Evolutionary conservation across 768 basidiomycete species (phyloP), one percentile per base, ranked within the genome.

Genomic region (Lentinula sp.): DNA sequence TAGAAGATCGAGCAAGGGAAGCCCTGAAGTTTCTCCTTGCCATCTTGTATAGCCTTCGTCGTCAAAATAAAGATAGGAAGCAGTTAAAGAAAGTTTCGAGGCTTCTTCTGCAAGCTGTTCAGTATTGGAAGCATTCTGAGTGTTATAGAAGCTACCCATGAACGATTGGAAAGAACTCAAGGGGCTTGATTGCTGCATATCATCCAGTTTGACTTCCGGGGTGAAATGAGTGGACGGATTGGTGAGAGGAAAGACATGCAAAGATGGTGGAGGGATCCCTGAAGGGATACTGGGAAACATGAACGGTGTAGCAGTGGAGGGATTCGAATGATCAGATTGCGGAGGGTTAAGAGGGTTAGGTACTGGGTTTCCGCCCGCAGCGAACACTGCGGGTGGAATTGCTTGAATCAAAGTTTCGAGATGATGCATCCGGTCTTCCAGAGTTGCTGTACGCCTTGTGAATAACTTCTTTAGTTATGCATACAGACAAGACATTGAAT

Each of bases 21-120:
- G 81, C 28, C 95, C 94, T 3, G 93, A 95, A 0, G 93, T 93
- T 67, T 95, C 93, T 34, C 95, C 94, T 74, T 93, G 91, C 91
- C 91, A 93, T 60, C 91, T 77, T 0, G 91, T 90, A 69, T 87
- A 89, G 2, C 91, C 91, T 70, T 93, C 90, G 68, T 93, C 91
- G 64, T 93, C 91, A 62, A 90, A 85, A 69, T 93, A 93, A 37
- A 93, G 80, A 70, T 93, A 93, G 0, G 89, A 90, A 1, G 89
- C 87, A 0, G 87, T 83, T 46, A 91, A 71, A 0, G 86, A 84
- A 73, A 86, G 81, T 31, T 84, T 81, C 11, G 85, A 79, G 1
- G 80, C 75, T 54, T 87, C 87, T 52, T 86, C 87, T 6, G 75
- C 72, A 21, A 82, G 72, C 45, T 80, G 79, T 52, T 86, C 85